A percentile compares a stretch with the other conserved stretches of the same genome.
phyloP scores from a whole-genome alignment of 2,329 filamentous ascomycete species.

The Mycosphaerella arachidis region DNA sequence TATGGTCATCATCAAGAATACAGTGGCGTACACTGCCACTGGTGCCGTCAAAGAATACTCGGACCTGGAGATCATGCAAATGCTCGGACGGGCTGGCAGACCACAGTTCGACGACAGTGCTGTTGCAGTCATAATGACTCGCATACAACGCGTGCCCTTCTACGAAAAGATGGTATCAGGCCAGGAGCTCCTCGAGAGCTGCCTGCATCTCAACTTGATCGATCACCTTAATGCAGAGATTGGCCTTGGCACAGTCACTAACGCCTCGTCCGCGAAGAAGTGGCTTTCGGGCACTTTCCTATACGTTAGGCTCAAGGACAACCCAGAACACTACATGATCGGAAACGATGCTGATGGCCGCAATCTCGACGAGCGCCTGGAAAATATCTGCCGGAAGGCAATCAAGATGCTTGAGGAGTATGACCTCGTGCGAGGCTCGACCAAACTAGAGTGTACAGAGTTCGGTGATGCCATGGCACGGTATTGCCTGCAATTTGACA shows the following conservation, averaged over 20 bases:
- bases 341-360: constrained; percentile 48
- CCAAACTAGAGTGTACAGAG: constrained; percentile 59
- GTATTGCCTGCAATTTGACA: constrained; percentile 75
- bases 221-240: constrained; percentile 84
- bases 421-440: constrained; percentile 50
- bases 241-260: constrained; percentile 66
- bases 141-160: constrained; percentile 55
- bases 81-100: constrained; percentile 78
- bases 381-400: constrained; percentile 66
- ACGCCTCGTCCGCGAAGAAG: constrained; percentile 59
- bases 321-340: constrained; percentile 66
- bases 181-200: constrained; percentile 63
- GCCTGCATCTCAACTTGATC: constrained; percentile 70
- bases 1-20: constrained; percentile 73
- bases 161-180: constrained; percentile 74
- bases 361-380: constrained; percentile 60
- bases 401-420: constrained; percentile 60
- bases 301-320: constrained; percentile 66
- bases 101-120: constrained; percentile 78
- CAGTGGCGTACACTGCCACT: constrained; percentile 58
- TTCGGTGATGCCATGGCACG: constrained; percentile 77
- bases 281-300: constrained; percentile 79
- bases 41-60: constrained; percentile 61
- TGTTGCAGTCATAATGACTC: constrained; percentile 74
- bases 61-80: constrained; percentile 83